phyloP scores from a whole-genome alignment of 2,329 filamentous ascomycete genomes.

The Thielaviopsis musarum region DNA sequence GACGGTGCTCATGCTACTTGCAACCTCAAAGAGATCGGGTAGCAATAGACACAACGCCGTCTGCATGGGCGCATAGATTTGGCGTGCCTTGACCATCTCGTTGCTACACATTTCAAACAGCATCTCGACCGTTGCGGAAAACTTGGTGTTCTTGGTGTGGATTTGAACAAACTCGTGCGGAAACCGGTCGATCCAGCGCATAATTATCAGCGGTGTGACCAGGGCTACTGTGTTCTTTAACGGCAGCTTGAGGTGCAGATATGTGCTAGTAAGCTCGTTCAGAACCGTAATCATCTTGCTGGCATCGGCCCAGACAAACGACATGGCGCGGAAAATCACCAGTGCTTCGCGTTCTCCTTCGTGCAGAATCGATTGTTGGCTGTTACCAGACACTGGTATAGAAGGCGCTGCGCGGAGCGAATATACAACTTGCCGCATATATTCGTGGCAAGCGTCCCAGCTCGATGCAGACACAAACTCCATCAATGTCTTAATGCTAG shows the following conservation, averaged over 20 bases:
- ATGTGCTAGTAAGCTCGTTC: constrained; percentile 49
- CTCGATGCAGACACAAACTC: constrained; percentile 50
- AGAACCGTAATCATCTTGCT: constrained; percentile 44
- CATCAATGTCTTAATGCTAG: constrained; percentile 36
- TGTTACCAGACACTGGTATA: not conserved
- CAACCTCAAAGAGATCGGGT: constrained; percentile 54
- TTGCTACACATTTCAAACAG: constrained; percentile 53
- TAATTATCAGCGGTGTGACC: constrained; percentile 44
- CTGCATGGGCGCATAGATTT: constrained; percentile 42
- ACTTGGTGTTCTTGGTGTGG: constrained; percentile 40
- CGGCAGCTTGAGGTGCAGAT: constrained; percentile 46
- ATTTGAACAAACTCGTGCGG: constrained; percentile 48
- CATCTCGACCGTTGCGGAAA: constrained; percentile 50
- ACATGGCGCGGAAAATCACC: constrained; percentile 39
- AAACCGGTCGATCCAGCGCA: constrained; percentile 47
- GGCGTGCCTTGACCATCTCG: constrained; percentile 35
- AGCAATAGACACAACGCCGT: constrained; percentile 44
- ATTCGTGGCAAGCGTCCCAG: constrained; percentile 43
- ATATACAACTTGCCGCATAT: constrained; percentile 36
- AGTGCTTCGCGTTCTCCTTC: constrained; percentile 38
- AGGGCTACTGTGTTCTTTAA: constrained; percentile 48
- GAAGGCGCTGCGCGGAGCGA: constrained; percentile 22
- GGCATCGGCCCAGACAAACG: constrained; percentile 48
- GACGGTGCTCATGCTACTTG: constrained; percentile 47
- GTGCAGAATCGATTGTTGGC: constrained; percentile 16